Evolutionary conservation across 768 basidiomycete species (phyloP).

Genomic region (Ramaria rubella): DNA sequence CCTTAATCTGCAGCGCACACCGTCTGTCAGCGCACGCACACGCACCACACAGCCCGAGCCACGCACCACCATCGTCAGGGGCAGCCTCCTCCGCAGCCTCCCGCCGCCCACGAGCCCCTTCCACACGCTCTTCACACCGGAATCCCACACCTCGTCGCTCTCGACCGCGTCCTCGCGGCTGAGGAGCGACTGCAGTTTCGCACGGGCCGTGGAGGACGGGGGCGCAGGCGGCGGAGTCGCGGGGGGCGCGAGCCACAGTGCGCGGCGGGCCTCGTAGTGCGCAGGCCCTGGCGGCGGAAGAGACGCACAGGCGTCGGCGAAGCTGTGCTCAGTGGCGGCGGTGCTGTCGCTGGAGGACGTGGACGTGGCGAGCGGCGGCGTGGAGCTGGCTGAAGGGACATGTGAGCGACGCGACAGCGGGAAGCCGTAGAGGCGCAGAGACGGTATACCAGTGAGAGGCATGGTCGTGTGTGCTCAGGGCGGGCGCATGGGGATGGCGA

Average conservation of each 20-base stretch:
- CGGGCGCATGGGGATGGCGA: background rate
- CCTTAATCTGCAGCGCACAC: conserved; percentile 52
- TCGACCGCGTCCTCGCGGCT: conserved; percentile 39
- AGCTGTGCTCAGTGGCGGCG: background rate
- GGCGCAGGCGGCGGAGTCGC: conserved; percentile 15
- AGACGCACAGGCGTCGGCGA: background rate
- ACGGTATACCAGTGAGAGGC: background rate
- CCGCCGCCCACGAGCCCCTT: conserved; percentile 53
- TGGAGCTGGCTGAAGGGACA: conserved; percentile 86
- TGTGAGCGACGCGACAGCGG: conserved; percentile 40
- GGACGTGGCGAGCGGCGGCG: conserved; percentile 8
- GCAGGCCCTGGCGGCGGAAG: conserved; percentile 59
- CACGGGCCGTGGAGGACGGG: conserved; percentile 24
- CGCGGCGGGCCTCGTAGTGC: conserved; percentile 55
- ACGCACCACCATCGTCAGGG: conserved; percentile 59
- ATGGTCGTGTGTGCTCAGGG: background rate
- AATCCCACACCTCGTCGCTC: conserved; percentile 48
- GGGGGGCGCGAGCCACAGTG: conserved; percentile 48
- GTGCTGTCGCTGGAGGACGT: background rate
- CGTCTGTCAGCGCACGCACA: no score
- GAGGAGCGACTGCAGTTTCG: conserved; percentile 45
- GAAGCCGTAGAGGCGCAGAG: background rate
- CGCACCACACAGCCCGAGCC: conserved; percentile 3
- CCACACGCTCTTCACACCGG: conserved; percentile 57
- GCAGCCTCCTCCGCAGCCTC: conserved; percentile 51